Conservation (phyloP, 768 basidiomycete genomes). For the Pisolithus tinctorius region DNA sequence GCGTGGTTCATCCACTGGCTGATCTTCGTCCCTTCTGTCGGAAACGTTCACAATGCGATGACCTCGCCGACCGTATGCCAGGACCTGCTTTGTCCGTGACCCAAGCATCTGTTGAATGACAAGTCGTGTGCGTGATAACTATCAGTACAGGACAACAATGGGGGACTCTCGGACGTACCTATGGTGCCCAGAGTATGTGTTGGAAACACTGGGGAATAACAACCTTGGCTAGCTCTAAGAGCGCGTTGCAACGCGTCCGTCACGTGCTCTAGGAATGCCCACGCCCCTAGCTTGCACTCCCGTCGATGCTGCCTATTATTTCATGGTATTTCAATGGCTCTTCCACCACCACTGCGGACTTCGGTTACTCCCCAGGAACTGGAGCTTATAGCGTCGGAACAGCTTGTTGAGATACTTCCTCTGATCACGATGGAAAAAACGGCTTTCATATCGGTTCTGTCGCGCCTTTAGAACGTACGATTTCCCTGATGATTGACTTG, state of each 20-base stretch:
- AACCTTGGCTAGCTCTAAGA: no score
- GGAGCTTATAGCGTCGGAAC: conserved; percentile 81
- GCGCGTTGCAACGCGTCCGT: conserved; percentile 1
- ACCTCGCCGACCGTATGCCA: conserved; percentile 56
- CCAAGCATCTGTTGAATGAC: conserved; percentile 44
- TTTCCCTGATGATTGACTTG: conserved; percentile 3
- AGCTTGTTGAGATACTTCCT: conserved; percentile 81
- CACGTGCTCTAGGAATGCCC: conserved; percentile 13
- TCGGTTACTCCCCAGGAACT: conserved; percentile 81
- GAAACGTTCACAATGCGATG: conserved; percentile 52
- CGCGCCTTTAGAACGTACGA: conserved; percentile 8
- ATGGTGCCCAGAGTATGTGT: no score
- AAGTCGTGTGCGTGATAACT: not conserved
- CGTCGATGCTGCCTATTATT: not conserved
- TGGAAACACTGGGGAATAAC: no score
- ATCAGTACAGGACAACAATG: no score
- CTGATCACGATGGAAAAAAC: conserved; percentile 87
- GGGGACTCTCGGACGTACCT: no score
- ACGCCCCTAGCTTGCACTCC: not conserved
- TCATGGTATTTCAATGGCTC: conserved; percentile 49
- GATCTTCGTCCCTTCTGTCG: conserved; percentile 22
- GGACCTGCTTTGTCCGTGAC: conserved; percentile 57
- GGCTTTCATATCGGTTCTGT: conserved; percentile 78
- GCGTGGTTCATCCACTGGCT: conserved; percentile 28
- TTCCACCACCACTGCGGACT: conserved; percentile 61